Evolutionary conservation across 2,329 filamentous ascomycete genomes (phyloP), one percentile per base, ranked within the genome.

Genomic region (Ascochyta koolunga): DNA sequence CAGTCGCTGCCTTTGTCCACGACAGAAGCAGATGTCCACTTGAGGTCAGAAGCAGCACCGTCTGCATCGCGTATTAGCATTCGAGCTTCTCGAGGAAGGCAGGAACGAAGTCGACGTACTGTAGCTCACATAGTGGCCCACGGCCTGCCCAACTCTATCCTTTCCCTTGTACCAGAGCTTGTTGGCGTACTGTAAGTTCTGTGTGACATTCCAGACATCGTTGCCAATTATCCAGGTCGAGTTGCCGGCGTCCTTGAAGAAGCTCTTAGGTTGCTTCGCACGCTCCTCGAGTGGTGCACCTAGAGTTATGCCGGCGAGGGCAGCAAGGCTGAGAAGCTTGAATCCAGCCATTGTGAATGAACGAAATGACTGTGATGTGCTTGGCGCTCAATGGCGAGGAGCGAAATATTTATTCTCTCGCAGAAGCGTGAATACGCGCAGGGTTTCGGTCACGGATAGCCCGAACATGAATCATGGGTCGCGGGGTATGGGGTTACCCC

Each of bases 1-100:
- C 76, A 81, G 40, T 79, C 69, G 15, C 57, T 64, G 2, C 73
- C 77, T 9, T 76, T 65, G 1, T 76, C 72, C 33, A 73, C 71
- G 25, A 83, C 76, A 0, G 67, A 67, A 2, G 79, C 80, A 1
- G 76, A 78, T 1, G 78, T 80, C 77, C 79, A 83, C 27, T 71
- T 75, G 5, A 83, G 67, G 54, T 82, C 74, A 29, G 74, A 77
- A 19, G 72, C 75, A 7, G 78, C 79, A 22, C 79, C 80, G 50
- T 81, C 79, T 82, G 25, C 79, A 19, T 9, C 10, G 9, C 24
- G 3, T 40, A 25, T 64, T 58, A 58, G 36, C 45, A n/a, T 31
- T 4, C 5, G 6, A 38, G 32, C 25, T 25, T 36, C 18, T 13
- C 19, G 13, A 4, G 4, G 19, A 16, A 11, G 16, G 11, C 15